A percentile compares a stretch with the other conserved stretches of the same genome.
These are phyloP conservation scores for Cryptosporidium sp. DNA, from an alignment of 169 alveolate species.

Conservation along the genomic window DNA sequence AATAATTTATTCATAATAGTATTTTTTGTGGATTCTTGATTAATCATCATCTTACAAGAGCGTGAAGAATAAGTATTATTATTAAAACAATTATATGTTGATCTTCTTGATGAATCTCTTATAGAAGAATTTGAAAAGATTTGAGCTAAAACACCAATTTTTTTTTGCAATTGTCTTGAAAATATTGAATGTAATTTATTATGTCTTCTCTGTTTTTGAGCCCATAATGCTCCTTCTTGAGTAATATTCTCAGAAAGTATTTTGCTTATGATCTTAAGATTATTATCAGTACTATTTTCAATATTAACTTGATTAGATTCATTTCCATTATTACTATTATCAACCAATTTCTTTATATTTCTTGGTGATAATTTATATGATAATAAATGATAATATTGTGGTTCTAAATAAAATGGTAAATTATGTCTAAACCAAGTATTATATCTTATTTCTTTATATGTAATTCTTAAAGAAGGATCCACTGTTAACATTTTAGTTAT, in stretches of 20 bases:
- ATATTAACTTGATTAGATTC: background rate
- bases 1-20: background rate
- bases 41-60: background rate
- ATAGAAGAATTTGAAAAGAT: conserved; percentile 32
- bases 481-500: conserved; percentile 84
- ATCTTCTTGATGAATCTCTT: conserved; percentile 19
- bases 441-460: conserved; percentile 79
- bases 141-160: conserved; percentile 9
- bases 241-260: conserved; percentile 38
- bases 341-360: background rate
- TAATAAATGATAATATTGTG: conserved; percentile 60
- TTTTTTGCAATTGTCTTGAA: conserved; percentile 64
- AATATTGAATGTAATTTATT: conserved; percentile 40
- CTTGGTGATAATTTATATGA: background rate
- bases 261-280: background rate
- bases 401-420: conserved; percentile 75
- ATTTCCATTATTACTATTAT: background rate
- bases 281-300: background rate
- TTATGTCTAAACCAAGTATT: conserved; percentile 75
- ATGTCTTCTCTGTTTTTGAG: conserved; percentile 71
- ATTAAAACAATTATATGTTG: background rate
- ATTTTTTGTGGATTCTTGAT: too few species aligned
- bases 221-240: conserved; percentile 60
- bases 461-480: conserved; percentile 82
- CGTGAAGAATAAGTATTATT: background rate